Evolutionary conservation across 345 rosid species (phyloP), one percentile per base, ranked within the genome.

Genomic region (Eutrema japonicum): DNA sequence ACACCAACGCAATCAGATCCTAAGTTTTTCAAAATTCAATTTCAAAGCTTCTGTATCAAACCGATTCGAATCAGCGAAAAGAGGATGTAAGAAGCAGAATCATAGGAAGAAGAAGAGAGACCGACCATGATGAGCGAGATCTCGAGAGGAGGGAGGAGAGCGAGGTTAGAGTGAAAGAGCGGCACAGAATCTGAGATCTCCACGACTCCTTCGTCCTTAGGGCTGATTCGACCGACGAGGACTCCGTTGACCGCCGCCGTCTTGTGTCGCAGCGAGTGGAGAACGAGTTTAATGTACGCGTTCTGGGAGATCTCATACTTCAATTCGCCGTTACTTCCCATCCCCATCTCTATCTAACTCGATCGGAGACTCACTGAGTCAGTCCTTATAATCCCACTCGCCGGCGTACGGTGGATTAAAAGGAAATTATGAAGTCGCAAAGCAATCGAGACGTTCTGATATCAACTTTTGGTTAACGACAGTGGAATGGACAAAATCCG

Each of bases 101-200:
- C 10, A 26, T 4, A 7, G 36, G 13, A 30, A 30, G 42, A 14
- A 38, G 32, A 26, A 38, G 66, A 60, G 5, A 29, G 6, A 45
- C 45, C 1, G 69, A 94, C 99, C 91, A 92, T 79, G 85, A 90
- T 83, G 69, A 95, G 93, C 10, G 99, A 83, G 89, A 92, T 90
- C 92, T 95, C 98, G 61, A 95, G 89, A 48, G 93, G 88, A 71
- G 99, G 96, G 27, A 92, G 95, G 57, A 92, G 85, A 33, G 92
- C 91, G 18, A 92, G 88, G 80, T 86, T 89, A 50, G 89, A 82
- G 85, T 95, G 99, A 81, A 92, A 92, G 64, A 95, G 91, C 43
- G 98, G 97, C 37, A 92, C 96, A 8, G 98, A 87, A 26, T 95
- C 99, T 6, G 79, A 29, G 83, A 95, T 89, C 88, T 92, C 89